phyloP scores from a whole-genome alignment of 106 monocot genomes.

The Hemerocallis citrina region DNA sequence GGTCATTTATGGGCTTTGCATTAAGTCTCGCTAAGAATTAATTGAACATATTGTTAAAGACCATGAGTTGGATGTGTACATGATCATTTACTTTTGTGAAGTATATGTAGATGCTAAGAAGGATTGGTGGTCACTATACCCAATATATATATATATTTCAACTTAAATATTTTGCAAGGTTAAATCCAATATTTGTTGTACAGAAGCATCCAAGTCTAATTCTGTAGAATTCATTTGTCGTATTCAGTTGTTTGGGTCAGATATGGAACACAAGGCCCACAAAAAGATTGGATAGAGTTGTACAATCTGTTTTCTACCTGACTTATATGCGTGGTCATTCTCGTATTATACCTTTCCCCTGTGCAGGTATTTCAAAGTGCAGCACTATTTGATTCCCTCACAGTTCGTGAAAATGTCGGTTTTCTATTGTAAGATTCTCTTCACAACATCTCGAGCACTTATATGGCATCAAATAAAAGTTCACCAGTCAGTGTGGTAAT shows the following conservation, averaged over 20 bases:
- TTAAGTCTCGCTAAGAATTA: neutral
- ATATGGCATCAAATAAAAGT: too few relatives aligned
- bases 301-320: too few relatives aligned
- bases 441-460: too few relatives aligned
- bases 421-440: constrained; percentile 97
- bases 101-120: neutral
- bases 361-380: constrained; percentile 97
- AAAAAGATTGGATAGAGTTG: too few relatives aligned
- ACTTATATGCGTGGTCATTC: too few relatives aligned
- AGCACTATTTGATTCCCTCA: constrained; percentile 95
- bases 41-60: neutral
- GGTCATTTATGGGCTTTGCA: neutral
- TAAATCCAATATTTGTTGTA: neutral
- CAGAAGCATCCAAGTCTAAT: neutral
- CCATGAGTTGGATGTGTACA: neutral
- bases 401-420: constrained; percentile 98
- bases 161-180: neutral
- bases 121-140: neutral
- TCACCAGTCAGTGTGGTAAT: neutral
- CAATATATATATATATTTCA: too few relatives aligned
- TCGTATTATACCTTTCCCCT: neutral
- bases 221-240: too few relatives aligned
- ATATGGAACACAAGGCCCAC: too few relatives aligned
- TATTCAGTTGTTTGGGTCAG: too few relatives aligned
- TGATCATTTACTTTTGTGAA: neutral